Base-by-base conservation (phyloP, 139 green algal species). In the Chlorella vulgaris region DNA sequence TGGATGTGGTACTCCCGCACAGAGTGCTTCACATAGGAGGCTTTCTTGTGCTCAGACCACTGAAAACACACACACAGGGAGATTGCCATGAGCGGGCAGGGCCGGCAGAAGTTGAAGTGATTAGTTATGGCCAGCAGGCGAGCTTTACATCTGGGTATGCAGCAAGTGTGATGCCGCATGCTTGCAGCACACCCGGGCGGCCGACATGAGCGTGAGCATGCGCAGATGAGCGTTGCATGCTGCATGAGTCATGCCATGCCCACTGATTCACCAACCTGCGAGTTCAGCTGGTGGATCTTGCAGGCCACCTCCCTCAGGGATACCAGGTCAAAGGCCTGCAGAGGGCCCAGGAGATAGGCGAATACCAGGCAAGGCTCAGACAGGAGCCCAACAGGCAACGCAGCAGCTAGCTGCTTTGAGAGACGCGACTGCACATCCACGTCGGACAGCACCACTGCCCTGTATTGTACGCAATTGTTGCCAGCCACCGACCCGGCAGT, bases 1-100 rank as follows among this genome's bases (percentile, higher is more conserved):
- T 98, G 95, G 39, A 98, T 98, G 81, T 92, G 81, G 86, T 96
- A 98, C 90, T 98, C 95, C 15, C 95, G 89, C 40, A 98, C 86
- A 4, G 94, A 91, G 74, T 98, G 95, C 66, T 91, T 90, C 39
- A 99, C 95, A 81, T 99, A 99, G 74, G 65, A 89, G 29, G 91
- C 86, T 88, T 97, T 97, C 79, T 92, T 92, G 33, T 74, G 74
- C 74, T 96, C 93, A 43, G 58, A 88, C 95, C 94, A 98, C 66
- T 81, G 73, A 50, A 53, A 21, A 21, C 18, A 28, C n/a, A 21
- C 18, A 65, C 55, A 65, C 18, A n/a, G n/a, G n/a, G n/a, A n/a
- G n/a, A n/a, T n/a, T n/a, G n/a, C n/a, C n/a, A n/a, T n/a, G n/a
- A n/a, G 13, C 47, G 47, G 47, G 47, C 47, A 58, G 10, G 47